A percentile compares a stretch with the other conserved stretches of the same genome.
Conservation (phyloP, 306 rosid genomes). For the Medicago ruthenica region DNA sequence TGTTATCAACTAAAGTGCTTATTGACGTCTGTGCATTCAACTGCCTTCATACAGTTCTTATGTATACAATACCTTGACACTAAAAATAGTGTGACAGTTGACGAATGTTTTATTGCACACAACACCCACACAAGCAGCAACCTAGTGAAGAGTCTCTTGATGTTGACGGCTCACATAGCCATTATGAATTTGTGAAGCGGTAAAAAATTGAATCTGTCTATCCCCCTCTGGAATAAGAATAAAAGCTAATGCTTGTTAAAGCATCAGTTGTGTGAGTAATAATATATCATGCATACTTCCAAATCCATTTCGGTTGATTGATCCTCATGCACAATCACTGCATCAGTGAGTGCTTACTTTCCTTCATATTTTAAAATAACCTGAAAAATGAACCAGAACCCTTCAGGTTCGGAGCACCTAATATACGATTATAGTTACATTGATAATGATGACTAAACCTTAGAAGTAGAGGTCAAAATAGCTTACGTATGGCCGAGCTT, state of each 20-base stretch:
- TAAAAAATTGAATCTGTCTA: neutral
- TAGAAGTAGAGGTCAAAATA: neutral
- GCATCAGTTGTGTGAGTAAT: conserved; percentile 23
- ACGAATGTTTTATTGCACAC: conserved; percentile 33
- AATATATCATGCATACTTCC: conserved; percentile 20
- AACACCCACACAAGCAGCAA: conserved; percentile 17
- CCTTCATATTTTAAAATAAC: conserved; percentile 38
- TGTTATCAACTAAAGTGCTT: conserved; percentile 1
- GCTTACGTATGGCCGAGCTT: neutral
- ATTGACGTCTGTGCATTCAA: conserved; percentile 23
- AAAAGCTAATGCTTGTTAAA: conserved; percentile 24
- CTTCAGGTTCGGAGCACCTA: conserved; percentile 31
- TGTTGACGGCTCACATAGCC: conserved; percentile 22
- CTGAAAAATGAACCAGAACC: conserved; percentile 47
- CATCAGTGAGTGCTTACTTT: conserved; percentile 28
- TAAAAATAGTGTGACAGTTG: conserved; percentile 11
- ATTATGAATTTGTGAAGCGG: conserved; percentile 28
- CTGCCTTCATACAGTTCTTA: conserved; percentile 22
- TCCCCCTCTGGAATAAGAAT: conserved; percentile 35
- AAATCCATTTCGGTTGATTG: conserved; percentile 34
- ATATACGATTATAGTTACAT: neutral
- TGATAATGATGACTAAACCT: conserved; percentile 25
- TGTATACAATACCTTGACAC: conserved; percentile 12
- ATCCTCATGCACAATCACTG: conserved; percentile 36
- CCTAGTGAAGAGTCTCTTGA: conserved; percentile 24